Evolutionary conservation across 352 stramenopile species (phyloP).

Genomic region (Globisporangium perplexum): DNA sequence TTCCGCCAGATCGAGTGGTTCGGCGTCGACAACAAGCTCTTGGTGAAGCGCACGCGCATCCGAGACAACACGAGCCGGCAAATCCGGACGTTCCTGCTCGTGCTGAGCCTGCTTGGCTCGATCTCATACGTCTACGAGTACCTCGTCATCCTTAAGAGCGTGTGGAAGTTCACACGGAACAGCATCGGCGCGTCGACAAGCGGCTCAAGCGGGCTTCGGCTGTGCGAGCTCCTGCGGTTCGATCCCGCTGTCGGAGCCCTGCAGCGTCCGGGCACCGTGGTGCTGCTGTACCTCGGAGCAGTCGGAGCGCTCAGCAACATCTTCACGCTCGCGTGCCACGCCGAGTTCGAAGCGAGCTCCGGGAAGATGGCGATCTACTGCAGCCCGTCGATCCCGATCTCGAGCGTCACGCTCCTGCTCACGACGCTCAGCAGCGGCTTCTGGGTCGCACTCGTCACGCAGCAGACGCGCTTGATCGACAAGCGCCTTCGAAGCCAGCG

Average conservation of each 20-base stretch:
- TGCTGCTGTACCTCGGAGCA: slow-evolving; percentile 30
- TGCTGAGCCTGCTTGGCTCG: too few relatives aligned
- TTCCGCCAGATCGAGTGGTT: slow-evolving; percentile 31
- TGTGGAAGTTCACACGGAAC: too few relatives aligned
- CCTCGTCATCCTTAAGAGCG: too few relatives aligned
- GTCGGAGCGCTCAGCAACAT: slow-evolving; percentile 37
- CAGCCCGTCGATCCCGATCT: slow-evolving; percentile 23
- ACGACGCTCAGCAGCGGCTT: slow-evolving; percentile 33
- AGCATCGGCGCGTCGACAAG: too few relatives aligned
- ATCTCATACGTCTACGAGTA: too few relatives aligned
- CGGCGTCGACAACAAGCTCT: slow-evolving; percentile 17
- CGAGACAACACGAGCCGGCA: too few relatives aligned
- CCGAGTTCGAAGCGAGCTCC: slow-evolving; percentile 17
- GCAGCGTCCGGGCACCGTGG: slow-evolving; percentile 23
- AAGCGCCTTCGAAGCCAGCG: slow-evolving; percentile 8
- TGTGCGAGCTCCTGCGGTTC: too few relatives aligned
- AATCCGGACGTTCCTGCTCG: too few relatives aligned
- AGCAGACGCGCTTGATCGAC: slow-evolving; percentile 21
- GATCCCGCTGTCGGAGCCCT: slow-evolving; percentile 17
- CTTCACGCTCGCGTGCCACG: slow-evolving; percentile 30
- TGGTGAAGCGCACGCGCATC: too few relatives aligned
- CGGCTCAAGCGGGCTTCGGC: too few relatives aligned
- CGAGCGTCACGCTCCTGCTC: slow-evolving; percentile 25
- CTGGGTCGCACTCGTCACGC: slow-evolving; percentile 29
- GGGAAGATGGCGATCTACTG: slow-evolving; percentile 32